These are phyloP conservation scores for Melanogaster broomeanus DNA, from an alignment of 768 basidiomycete genomes.

Conservation along the genomic window DNA sequence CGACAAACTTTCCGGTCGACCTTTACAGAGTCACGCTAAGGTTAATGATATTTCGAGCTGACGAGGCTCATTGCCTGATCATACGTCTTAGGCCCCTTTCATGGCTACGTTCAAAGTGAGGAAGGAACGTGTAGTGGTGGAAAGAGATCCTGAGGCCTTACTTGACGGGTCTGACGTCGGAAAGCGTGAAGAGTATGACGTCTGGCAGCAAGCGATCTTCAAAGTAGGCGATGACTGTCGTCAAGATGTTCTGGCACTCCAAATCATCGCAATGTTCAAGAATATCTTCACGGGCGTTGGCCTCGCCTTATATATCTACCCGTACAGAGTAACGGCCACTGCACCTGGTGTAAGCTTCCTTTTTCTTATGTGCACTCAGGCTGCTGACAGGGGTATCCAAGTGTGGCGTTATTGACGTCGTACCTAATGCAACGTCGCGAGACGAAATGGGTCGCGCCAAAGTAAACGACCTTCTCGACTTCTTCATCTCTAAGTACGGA, in stretches of 20 bases:
- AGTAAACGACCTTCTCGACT: conserved; percentile 93
- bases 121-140: conserved; percentile 72
- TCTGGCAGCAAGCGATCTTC: conserved; percentile 99
- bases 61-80: conserved; percentile 2
- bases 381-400: conserved; percentile 33
- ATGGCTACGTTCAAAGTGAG: conserved; percentile 99
- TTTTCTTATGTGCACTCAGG: neutral
- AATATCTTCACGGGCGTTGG: conserved; percentile 92
- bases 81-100: conserved; percentile 81
- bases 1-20: conserved; percentile 94
- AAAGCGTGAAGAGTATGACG: conserved; percentile 70
- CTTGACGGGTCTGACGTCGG: conserved; percentile 62
- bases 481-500: conserved; percentile 93
- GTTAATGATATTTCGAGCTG: conserved; percentile 37
- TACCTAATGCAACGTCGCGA: conserved; percentile 95
- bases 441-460: conserved; percentile 99
- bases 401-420: conserved; percentile 99
- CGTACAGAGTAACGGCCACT: conserved; percentile 96
- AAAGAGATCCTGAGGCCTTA: conserved; percentile 73
- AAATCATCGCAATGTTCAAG: conserved; percentile 99
- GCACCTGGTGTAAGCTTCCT: conserved; percentile 79
- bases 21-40: conserved; percentile 97
- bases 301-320: conserved; percentile 87
- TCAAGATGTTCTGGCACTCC: conserved; percentile 96
- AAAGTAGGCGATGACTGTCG: conserved; percentile 99